Percentiles rank a stretch among this genome's conserved stretches.
phyloP scores from a whole-genome alignment of 176 grass and related monocot genomes.

The Tillandsia fasciculata region DNA sequence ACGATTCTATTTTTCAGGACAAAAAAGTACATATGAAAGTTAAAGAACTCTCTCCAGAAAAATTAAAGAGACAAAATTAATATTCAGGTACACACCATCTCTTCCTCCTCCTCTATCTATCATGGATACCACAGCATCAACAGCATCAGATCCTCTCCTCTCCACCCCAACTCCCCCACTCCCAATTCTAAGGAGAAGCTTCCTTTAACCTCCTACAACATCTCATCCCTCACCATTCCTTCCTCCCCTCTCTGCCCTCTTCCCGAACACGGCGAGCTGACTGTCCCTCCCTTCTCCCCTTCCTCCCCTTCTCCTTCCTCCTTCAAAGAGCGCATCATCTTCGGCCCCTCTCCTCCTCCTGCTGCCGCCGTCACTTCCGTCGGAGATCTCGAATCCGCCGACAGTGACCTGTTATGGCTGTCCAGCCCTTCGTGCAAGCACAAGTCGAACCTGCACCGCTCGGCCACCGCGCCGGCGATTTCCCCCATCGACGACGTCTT shows the following conservation, averaged over 20 bases:
- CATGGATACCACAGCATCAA: background rate
- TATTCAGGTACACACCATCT: background rate
- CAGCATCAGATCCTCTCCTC: conserved; percentile 1
- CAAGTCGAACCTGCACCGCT: conserved; percentile 69
- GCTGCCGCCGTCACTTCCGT: background rate
- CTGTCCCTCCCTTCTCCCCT: background rate
- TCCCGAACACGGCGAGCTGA: conserved; percentile 12
- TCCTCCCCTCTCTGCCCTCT: conserved; percentile 9
- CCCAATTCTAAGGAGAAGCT: background rate
- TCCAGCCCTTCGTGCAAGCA: conserved; percentile 6
- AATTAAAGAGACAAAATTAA: too few relatives aligned
- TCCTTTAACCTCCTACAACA: background rate
- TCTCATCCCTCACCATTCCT: background rate
- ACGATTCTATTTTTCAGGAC: too few relatives aligned
- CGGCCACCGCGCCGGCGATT: conserved; percentile 63
- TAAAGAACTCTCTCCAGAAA: too few relatives aligned
- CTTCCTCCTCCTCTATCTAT: background rate
- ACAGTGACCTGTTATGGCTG: conserved; percentile 4
- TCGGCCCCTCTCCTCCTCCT: background rate
- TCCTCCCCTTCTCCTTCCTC: background rate
- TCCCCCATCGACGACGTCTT: conserved; percentile 19
- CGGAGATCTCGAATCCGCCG: background rate
- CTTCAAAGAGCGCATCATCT: background rate
- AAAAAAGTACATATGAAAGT: too few relatives aligned
- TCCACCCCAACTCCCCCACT: background rate